Evolutionary conservation across 208 protist species (phyloP).

Genomic region (Wallacemonas sp.): DNA sequence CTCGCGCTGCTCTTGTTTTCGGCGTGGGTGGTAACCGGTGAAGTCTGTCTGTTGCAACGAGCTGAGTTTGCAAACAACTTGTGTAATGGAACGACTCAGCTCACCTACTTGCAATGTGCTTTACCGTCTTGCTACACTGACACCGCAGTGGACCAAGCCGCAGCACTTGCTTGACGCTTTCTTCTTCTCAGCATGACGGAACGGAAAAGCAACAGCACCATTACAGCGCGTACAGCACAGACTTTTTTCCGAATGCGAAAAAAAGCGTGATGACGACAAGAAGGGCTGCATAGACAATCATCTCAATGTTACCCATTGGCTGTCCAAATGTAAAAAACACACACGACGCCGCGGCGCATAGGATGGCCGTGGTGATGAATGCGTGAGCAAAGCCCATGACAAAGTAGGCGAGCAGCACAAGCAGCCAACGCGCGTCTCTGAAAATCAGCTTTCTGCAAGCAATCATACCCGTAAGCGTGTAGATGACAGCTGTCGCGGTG

Average conservation of each 20-base stretch:
- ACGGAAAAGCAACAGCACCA: not conserved
- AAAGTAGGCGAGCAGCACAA: constrained; percentile 57
- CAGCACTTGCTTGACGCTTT: too few species aligned
- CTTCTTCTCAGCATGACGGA: not conserved
- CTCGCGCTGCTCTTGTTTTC: too few species aligned
- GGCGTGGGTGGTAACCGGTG: too few species aligned
- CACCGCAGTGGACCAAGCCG: too few species aligned
- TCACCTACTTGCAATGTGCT: too few species aligned
- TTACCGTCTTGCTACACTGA: too few species aligned
- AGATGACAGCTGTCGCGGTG: constrained; percentile 46
- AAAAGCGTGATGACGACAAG: constrained; percentile 71
- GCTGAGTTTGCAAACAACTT: too few species aligned
- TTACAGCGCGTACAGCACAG: constrained; percentile 75
- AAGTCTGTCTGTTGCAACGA: too few species aligned
- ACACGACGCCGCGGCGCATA: constrained; percentile 66
- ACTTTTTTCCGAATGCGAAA: constrained; percentile 68
- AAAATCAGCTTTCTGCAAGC: constrained; percentile 57
- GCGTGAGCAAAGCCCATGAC: constrained; percentile 65
- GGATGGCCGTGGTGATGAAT: constrained; percentile 57
- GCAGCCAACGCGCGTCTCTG: constrained; percentile 53
- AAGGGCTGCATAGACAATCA: constrained; percentile 52
- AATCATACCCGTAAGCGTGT: constrained; percentile 65
- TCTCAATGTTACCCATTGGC: constrained; percentile 38
- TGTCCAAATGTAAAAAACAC: constrained; percentile 64
- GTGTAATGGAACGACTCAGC: too few species aligned